Conservation (phyloP, 2,329 filamentous ascomycete genomes). For the Lomentospora prolificans region DNA sequence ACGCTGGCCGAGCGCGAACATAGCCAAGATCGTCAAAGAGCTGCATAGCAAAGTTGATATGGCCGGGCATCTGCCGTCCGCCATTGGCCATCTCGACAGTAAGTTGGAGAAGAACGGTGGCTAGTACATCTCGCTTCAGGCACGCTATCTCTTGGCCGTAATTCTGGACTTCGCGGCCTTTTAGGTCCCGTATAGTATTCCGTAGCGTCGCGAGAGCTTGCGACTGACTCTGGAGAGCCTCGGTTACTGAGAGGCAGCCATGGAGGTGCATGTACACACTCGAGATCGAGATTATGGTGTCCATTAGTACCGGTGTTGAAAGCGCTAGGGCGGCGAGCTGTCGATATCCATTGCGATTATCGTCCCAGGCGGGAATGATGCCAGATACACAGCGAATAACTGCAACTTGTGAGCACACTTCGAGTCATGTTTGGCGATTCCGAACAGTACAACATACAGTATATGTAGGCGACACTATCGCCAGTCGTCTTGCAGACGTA, state of each 20-base stretch:
- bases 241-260: background rate
- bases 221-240: background rate
- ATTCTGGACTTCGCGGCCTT: background rate
- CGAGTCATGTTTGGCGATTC: background rate
- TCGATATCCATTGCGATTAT: background rate
- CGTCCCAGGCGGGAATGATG: background rate
- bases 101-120: background rate
- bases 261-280: background rate
- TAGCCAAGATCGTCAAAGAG: background rate
- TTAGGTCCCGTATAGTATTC: background rate
- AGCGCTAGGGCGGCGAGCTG: background rate
- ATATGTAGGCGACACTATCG: background rate
- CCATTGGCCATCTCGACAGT: background rate
- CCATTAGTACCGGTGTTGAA: background rate
- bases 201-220: background rate
- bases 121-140: background rate
- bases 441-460: background rate
- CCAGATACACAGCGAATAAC: background rate
- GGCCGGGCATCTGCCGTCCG: background rate
- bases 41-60: background rate
- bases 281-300: background rate
- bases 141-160: background rate
- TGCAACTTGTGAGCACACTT: background rate
- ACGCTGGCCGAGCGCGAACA: background rate
- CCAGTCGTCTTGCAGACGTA: background rate